Evolutionary conservation across 2,329 filamentous ascomycete species (phyloP), one percentile per base, ranked within the genome.

Genomic region (Xylaria hypoxylon): DNA sequence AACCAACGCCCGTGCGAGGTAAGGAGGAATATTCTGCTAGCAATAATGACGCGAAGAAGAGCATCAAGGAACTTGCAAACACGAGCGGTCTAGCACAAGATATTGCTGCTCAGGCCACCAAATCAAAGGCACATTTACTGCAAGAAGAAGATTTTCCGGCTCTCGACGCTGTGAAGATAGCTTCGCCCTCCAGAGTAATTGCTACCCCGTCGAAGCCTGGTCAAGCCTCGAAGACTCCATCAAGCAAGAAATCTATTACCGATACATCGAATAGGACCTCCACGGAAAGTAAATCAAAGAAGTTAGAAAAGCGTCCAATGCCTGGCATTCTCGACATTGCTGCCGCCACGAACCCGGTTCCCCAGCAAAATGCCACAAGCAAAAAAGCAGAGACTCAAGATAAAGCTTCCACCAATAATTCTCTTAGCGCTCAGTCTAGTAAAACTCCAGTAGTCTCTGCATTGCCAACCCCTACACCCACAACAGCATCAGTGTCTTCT

Each of bases 111-210:
- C 79, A 80, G 70, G 80, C 81, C n/a, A 77, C 75, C 2, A 78
- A 78, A 64, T 70, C 74, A 5, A 79, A 79, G 69, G 73, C 72
- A 33, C 78, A 73, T 58, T 67, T 84, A 33, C 76, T 89, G 50
- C 84, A 88, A 65, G 86, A 89, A 26, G 87, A 90, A 71, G 88
- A 90, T 70, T 90, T 90, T 71, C 89, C 89, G 11, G 84, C 87
- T 2, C 78, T 90, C 5, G 82, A 85, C 67, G 79, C 84, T 10
- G 77, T 81, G 24, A 84, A 82, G 66, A 64, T 74, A 8, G 76
- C 77, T 48, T 79, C 81, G 24, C 69, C 78, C 1, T 72, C 76
- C 38, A 75, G 76, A 50, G 59, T 76, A 45, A 74, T 78, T 2
- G 77, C 78, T 0, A 76, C 75, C 1, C 68, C 78, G 22, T 72